A percentile compares a stretch with the other conserved stretches of the same genome.
phyloP scores from a whole-genome alignment of 2,329 filamentous ascomycete species.

The Hypomyces rosellus region DNA sequence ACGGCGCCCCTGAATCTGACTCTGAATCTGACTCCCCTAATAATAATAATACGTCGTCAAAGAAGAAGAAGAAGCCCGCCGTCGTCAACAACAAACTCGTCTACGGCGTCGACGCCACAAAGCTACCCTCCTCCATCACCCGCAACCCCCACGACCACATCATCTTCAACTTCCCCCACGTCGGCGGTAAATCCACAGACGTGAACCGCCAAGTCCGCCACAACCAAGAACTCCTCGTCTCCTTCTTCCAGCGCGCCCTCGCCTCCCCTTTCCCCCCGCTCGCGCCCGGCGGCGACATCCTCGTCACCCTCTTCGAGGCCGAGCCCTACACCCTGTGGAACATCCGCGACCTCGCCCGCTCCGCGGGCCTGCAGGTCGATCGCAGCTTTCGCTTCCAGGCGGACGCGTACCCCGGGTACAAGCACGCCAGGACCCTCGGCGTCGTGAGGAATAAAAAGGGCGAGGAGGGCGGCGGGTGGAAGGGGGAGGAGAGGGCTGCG shows the following conservation, averaged over 20 bases:
- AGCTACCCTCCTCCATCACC: conserved; percentile 42
- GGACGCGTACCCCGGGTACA: conserved; percentile 64
- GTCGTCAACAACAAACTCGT: conserved; percentile 35
- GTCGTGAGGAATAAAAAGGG: conserved; percentile 47
- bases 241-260: conserved; percentile 55
- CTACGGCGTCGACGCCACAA: conserved; percentile 63
- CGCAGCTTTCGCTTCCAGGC: conserved; percentile 65
- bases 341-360: conserved; percentile 75
- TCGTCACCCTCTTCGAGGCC: conserved; percentile 87
- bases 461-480: conserved; percentile 37
- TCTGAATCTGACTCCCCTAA: background rate
- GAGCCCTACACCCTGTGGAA: conserved; percentile 97
- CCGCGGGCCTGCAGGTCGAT: conserved; percentile 64
- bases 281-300: conserved; percentile 51
- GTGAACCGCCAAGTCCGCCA: conserved; percentile 89
- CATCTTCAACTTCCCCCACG: conserved; percentile 95
- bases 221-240: conserved; percentile 74
- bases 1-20: background rate
- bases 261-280: conserved; percentile 24
- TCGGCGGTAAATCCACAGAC: conserved; percentile 85
- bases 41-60: conserved; percentile 8
- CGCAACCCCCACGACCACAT: conserved; percentile 61
- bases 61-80: conserved; percentile 15
- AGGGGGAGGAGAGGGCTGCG: conserved; percentile 37
- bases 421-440: conserved; percentile 66